Evolutionary conservation across 2,329 filamentous ascomycete species (phyloP).

Genomic region (Aciculosporium take): DNA sequence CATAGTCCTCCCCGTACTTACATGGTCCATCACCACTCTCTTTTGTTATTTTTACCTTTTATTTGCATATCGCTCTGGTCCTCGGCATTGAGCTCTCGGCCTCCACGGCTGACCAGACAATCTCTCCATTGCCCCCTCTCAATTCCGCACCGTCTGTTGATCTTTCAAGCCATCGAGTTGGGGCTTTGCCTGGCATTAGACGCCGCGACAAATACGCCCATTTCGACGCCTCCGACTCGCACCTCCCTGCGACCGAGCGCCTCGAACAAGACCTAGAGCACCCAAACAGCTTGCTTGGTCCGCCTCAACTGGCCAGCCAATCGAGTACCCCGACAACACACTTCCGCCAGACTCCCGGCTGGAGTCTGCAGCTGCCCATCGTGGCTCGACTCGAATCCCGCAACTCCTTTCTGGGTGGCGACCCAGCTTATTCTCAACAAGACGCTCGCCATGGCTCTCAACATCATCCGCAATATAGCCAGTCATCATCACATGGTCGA

Average conservation of each 20-base stretch:
- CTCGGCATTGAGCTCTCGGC: too few species aligned
- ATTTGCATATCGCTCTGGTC: too few species aligned
- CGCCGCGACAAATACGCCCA: not conserved
- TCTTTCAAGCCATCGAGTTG: too few species aligned
- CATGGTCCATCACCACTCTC: too few species aligned
- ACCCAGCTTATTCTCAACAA: constrained; percentile 23
- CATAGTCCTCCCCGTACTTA: too few species aligned
- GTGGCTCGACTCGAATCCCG: constrained; percentile 28
- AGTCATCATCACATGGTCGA: constrained; percentile 7
- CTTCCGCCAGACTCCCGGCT: constrained; percentile 19
- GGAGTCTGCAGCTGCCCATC: constrained; percentile 21
- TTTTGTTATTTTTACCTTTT: too few species aligned
- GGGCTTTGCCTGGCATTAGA: too few species aligned
- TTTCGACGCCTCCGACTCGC: not conserved
- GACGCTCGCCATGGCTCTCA: constrained; percentile 13
- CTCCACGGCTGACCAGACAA: too few species aligned
- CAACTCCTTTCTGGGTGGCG: constrained; percentile 25
- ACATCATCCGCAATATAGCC: constrained; percentile 12
- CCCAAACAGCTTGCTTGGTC: not conserved
- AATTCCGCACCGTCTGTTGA: not conserved
- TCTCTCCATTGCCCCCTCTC: too few species aligned
- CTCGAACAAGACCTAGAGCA: not conserved
- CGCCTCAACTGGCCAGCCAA: not conserved
- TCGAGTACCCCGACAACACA: not conserved
- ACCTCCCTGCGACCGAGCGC: not conserved